Conservation (phyloP, 1,284 basidiomycete genomes). For the Fomitopsis palustris region DNA sequence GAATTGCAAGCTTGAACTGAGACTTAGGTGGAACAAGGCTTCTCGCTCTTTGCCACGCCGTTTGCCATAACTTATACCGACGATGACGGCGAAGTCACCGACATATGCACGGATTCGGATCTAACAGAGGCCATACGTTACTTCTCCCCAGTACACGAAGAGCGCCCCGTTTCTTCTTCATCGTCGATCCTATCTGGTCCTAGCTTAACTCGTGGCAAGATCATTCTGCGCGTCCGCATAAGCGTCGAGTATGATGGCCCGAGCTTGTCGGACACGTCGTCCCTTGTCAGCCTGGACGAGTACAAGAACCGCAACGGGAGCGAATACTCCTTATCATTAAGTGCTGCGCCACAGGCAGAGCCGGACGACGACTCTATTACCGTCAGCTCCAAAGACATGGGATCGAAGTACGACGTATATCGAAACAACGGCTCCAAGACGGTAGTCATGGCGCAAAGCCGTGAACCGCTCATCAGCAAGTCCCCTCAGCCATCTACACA, state of each 20-base stretch:
- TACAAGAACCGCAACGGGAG: constrained; percentile 60
- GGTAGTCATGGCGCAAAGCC: constrained; percentile 23
- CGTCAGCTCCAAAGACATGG: constrained; percentile 65
- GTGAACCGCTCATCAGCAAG: constrained; percentile 19
- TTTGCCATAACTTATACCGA: constrained; percentile 82
- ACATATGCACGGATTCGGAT: constrained; percentile 69
- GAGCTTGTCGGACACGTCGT: constrained; percentile 84
- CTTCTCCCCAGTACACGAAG: constrained; percentile 71
- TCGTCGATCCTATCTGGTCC: constrained; percentile 71
- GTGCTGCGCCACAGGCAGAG: constrained; percentile 32
- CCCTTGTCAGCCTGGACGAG: constrained; percentile 73
- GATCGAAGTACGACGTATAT: constrained; percentile 26
- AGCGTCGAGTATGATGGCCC: constrained; percentile 86
- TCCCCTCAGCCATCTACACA: constrained; percentile 5
- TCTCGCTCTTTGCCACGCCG: constrained; percentile 64
- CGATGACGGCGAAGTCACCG: constrained; percentile 76
- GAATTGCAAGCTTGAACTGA: background rate
- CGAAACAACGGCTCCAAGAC: constrained; percentile 23
- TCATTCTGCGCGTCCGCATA: constrained; percentile 74
- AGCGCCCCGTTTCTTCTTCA: constrained; percentile 63
- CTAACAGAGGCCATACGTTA: constrained; percentile 84
- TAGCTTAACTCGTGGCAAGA: constrained; percentile 63
- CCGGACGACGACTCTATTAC: constrained; percentile 70
- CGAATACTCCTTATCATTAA: constrained; percentile 52
- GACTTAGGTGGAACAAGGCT: constrained; percentile 75